Base-by-base conservation (phyloP, 75 land plant species). In the Cunninghamia lanceolata region DNA sequence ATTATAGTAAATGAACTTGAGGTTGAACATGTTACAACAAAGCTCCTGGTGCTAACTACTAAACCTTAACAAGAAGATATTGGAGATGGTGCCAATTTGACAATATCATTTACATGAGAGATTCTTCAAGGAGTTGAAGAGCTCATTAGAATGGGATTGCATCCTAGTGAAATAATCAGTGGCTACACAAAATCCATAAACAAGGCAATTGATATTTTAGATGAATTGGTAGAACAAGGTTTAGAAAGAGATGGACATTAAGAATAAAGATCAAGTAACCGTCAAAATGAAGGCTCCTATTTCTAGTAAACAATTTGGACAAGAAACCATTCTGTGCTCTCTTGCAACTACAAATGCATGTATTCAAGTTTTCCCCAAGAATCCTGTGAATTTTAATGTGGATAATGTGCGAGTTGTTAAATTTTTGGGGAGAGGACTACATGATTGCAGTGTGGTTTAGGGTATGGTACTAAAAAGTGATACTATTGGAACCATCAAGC, bases 391-490 rank as follows among this genome's bases (percentile, higher is more conserved):
- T 84, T 98, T 98, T 81, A 96, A 96, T 89, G 98, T 98, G 45
- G 99, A 98, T 86, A 96, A 98, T 92, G 99, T 98, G 32, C 95
- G 99, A 63, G 99, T 98, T 87, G 99, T 93, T n/a, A 98, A 98
- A 88, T 90, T 98, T 14, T 84, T 95, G 76, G 98, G 99, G 82
- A 99, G 99, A 40, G 99, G 99, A 78, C 90, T 98, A 78, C 91
- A 95, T 82, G 93, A 96, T 59, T 86, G 87, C 59, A 77, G 91
- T 40, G 90, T 98, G 38, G 96, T 98, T 68, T 89, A 93, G 38
- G 99, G 99, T 16, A 96, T 98, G 99, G 96, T 96, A 16, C 86
- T 98, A 87, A 98, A 95, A 85, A 89, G 63, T 90, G 99, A 98
- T 88, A 91, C 97, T 59, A 89, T 89, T 36, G 99, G 99, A 32